Conservation (phyloP, 2,329 filamentous ascomycete species). For the Clarireedia homoeocarpa region DNA sequence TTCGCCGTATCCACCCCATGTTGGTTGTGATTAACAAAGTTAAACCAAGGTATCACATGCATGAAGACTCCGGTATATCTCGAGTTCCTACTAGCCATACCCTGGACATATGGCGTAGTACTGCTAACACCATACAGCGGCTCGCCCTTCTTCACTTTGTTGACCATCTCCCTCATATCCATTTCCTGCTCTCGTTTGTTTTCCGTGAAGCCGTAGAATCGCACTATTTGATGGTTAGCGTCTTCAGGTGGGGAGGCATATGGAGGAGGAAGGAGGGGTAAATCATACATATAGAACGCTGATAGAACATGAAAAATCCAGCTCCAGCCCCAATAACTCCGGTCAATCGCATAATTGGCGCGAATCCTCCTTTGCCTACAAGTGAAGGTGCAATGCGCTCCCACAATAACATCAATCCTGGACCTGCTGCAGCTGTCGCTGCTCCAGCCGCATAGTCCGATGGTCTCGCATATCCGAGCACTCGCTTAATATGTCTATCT, state of each 20-base stretch:
- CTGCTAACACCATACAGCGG: conserved; percentile 77
- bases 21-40: conserved; percentile 90
- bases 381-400: conserved; percentile 81
- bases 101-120: conserved; percentile 84
- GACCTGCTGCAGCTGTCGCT: conserved; percentile 61
- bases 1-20: conserved; percentile 98
- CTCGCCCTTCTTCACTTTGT: conserved; percentile 87
- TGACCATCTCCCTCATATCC: conserved; percentile 98
- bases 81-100: conserved; percentile 85
- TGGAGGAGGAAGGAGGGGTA: neutral
- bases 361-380: conserved; percentile 74
- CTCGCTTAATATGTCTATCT: conserved; percentile 78
- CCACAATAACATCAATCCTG: conserved; percentile 66
- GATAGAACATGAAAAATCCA: conserved; percentile 79
- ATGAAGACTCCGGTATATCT: conserved; percentile 80
- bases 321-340: conserved; percentile 65
- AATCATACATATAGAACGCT: conserved; percentile 73
- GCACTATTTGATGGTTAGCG: conserved; percentile 48
- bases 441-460: conserved; percentile 73
- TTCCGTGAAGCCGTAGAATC: conserved; percentile 92
- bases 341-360: conserved; percentile 72
- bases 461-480: conserved; percentile 76
- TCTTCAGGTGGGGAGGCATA: neutral
- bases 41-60: conserved; percentile 90
- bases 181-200: conserved; percentile 87